These are phyloP conservation scores for Gamarada debralockiae DNA, from an alignment of 495 filamentous ascomycete genomes.

Conservation along the genomic window DNA sequence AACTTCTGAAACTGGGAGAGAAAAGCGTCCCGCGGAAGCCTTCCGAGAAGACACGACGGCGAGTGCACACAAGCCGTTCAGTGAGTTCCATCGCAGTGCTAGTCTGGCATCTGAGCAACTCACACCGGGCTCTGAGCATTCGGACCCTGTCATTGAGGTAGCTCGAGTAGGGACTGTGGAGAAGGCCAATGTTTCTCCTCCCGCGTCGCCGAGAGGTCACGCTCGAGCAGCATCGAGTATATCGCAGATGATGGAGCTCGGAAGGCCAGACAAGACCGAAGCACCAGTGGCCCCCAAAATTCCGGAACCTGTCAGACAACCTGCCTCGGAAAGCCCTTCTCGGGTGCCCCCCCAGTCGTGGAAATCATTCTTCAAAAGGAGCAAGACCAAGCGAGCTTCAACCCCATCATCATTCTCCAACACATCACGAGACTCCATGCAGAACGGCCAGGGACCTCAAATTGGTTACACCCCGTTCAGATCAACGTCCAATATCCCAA, in stretches of 20 bases:
- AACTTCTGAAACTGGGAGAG: conserved; percentile 31
- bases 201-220: conserved; percentile 49
- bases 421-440: conserved; percentile 77
- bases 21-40: conserved; percentile 19
- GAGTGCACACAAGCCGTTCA: conserved; percentile 6
- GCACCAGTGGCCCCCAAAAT: conserved; percentile 21
- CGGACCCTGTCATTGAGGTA: conserved; percentile 41
- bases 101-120: conserved; percentile 8
- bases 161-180: conserved; percentile 47
- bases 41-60: conserved; percentile 10
- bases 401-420: conserved; percentile 67
- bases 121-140: conserved; percentile 27
- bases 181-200: conserved; percentile 51
- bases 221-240: conserved; percentile 46
- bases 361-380: conserved; percentile 67
- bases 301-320: conserved; percentile 31
- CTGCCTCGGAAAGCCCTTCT: conserved; percentile 38
- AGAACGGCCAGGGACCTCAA: conserved; percentile 24
- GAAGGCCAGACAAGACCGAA: conserved; percentile 10
- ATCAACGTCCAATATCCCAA: conserved; percentile 41
- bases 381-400: conserved; percentile 55
- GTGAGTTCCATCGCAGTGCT: conserved; percentile 12
- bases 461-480: conserved; percentile 30
- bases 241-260: conserved; percentile 51
- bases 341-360: conserved; percentile 41